Percentiles rank a stretch among this genome's conserved stretches.
Evolutionary conservation across 306 rosid genomes (phyloP).

Genomic region (Amphicarpaea edgeworthii): DNA sequence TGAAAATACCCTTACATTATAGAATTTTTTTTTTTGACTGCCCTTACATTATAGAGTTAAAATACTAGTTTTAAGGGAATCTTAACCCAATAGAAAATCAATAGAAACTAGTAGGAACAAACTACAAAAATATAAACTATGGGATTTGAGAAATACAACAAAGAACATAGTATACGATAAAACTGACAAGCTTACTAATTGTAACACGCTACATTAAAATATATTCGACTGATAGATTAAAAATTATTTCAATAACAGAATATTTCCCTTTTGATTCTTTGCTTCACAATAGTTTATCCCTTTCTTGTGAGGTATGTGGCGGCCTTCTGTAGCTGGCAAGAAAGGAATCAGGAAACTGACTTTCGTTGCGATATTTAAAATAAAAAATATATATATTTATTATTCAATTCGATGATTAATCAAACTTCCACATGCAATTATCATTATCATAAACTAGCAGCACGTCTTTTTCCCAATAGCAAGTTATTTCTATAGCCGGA

Average conservation of each 20-base stretch:
- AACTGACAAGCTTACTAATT: not conserved
- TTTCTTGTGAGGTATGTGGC: conserved; percentile 12
- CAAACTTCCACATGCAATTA: not conserved
- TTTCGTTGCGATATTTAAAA: not conserved
- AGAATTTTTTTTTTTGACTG: no score
- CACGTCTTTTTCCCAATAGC: no score
- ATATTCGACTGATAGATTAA: not conserved
- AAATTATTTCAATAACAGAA: not conserved
- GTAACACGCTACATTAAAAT: conserved; percentile 33
- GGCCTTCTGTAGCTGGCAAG: not conserved
- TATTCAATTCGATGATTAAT: not conserved
- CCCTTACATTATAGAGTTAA: not conserved
- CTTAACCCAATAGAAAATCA: not conserved
- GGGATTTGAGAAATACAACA: not conserved
- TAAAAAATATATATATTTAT: no score
- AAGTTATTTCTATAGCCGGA: no score
- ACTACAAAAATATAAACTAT: not conserved
- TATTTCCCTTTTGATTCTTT: conserved; percentile 34
- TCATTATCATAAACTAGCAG: not conserved
- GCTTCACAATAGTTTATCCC: conserved; percentile 6
- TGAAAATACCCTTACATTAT: not conserved
- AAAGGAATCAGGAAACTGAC: conserved; percentile 15
- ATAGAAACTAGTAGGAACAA: not conserved
- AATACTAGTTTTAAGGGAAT: not conserved
- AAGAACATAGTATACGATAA: not conserved